These are phyloP conservation scores for Lachancea sp. DNA, from an alignment of 805 yeast species.

Conservation along the genomic window DNA sequence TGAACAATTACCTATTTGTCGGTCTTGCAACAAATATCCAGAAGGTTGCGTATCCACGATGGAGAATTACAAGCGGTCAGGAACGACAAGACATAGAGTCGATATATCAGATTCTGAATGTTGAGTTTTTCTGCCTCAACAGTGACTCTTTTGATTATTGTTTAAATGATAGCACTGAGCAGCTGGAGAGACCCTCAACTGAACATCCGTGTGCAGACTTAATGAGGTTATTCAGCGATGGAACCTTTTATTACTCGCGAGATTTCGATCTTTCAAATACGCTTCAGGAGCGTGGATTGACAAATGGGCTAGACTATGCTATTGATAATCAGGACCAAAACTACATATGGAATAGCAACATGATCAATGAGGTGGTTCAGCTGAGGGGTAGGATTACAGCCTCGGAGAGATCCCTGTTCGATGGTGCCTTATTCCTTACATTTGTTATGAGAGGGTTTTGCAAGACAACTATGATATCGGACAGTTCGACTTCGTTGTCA, in stretches of 20 bases:
- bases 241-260: constrained; percentile 83
- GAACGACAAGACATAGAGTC: constrained; percentile 38
- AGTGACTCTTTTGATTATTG: constrained; percentile 46
- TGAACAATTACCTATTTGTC: constrained; percentile 49
- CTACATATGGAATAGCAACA: constrained; percentile 85
- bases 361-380: constrained; percentile 70
- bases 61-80: constrained; percentile 18
- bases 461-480: constrained; percentile 42
- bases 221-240: constrained; percentile 67
- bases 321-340: constrained; percentile 56
- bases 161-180: constrained; percentile 22
- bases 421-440: constrained; percentile 64
- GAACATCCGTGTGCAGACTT: constrained; percentile 80
- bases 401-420: constrained; percentile 52
- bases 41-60: constrained; percentile 52
- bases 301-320: constrained; percentile 33
- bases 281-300: constrained; percentile 64
- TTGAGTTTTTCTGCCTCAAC: constrained; percentile 59
- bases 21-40: constrained; percentile 52
- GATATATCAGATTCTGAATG: constrained; percentile 49
- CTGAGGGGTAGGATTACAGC: constrained; percentile 64
- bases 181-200: constrained; percentile 29
- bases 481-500: constrained; percentile 15
- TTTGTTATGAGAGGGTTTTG: constrained; percentile 91
- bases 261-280: constrained; percentile 84